phyloP scores from a whole-genome alignment of 768 basidiomycete genomes.

The Mycena galericulata region DNA sequence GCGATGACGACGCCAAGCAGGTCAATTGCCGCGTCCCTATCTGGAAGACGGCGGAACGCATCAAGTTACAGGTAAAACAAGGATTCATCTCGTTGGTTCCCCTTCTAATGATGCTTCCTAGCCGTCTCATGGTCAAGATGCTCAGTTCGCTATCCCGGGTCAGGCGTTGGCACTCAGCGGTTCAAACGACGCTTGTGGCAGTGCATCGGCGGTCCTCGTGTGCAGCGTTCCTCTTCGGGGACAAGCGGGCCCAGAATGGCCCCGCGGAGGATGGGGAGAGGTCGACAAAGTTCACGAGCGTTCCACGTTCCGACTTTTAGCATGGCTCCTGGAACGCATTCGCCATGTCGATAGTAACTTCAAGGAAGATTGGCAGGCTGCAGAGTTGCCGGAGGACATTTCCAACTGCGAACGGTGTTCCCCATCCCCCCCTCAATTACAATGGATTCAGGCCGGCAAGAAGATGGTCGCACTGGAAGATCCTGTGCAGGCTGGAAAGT shows the following conservation, averaged over 20 bases:
- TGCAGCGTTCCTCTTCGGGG: constrained; percentile 79
- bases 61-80: constrained; percentile 65
- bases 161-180: constrained; percentile 62
- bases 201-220: constrained; percentile 82
- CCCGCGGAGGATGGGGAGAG: constrained; percentile 76
- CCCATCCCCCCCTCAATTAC: constrained; percentile 78
- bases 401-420: constrained; percentile 84
- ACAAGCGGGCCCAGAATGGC: constrained; percentile 85
- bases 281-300: constrained; percentile 92
- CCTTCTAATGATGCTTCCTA: constrained; percentile 41
- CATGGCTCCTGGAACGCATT: constrained; percentile 90
- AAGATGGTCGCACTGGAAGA: constrained; percentile 83
- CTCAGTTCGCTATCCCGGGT: constrained; percentile 75
- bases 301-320: constrained; percentile 79
- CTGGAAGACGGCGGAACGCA: constrained; percentile 67
- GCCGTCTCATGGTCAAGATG: constrained; percentile 66
- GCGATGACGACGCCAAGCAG: constrained; percentile 57
- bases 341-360: constrained; percentile 78
- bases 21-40: constrained; percentile 71
- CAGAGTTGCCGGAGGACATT: constrained; percentile 58
- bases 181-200: constrained; percentile 72
- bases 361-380: constrained; percentile 70
- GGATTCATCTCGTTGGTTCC: background rate
- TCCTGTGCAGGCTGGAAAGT: constrained; percentile 86
- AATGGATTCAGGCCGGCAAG: constrained; percentile 76